Base-by-base conservation (phyloP, 1,284 basidiomycete genomes). In the Calocybe gambosa region DNA sequence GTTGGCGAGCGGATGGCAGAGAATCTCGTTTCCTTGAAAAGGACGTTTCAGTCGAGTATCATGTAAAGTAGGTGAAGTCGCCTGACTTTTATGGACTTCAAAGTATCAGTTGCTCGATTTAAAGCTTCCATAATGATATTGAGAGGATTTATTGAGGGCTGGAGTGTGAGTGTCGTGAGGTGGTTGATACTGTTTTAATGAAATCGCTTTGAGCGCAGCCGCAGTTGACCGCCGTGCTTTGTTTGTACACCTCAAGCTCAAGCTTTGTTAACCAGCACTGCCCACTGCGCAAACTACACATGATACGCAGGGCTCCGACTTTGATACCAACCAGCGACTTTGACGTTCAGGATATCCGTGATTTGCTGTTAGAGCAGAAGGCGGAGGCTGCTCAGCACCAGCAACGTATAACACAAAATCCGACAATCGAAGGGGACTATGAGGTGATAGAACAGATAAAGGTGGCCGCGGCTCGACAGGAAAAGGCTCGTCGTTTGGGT, bases 251-350 rank as follows among this genome's bases (percentile, higher is more conserved):
- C 12, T 45, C 16, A 26, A 13, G 10, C 34, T 35, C 16, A n/a
- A n/a, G n/a, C n/a, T n/a, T n/a, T n/a, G n/a, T n/a, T n/a, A n/a
- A n/a, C 28, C 35, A 25, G 18, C 33, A n/a, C 26, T 36, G 15
- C 28, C 28, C 18, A 13, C 23, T 16, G 35, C 46, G 35, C 46
- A 46, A 28, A 42, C 33, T 49, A 29, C 40, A 29, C 23, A 89
- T 89, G 86, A 85, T 89, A 59, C 79, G 87, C 45, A 71, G 85
- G 45, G 70, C 75, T 20, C 86, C 86, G 5, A 88, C 87, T 1
- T 71, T 84, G 50, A 83, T 89, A 52, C 72, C 74, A 19, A 80
- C 89, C 75, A 77, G 68, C 53, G 85, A 88, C 57, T 62, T 69
- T 21, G 86, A 89, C 60, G 80, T 89, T 25, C 81, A 87, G 65